Conservation (phyloP, 176 grass and related monocot genomes). For the Urochloa ruziziensis region DNA sequence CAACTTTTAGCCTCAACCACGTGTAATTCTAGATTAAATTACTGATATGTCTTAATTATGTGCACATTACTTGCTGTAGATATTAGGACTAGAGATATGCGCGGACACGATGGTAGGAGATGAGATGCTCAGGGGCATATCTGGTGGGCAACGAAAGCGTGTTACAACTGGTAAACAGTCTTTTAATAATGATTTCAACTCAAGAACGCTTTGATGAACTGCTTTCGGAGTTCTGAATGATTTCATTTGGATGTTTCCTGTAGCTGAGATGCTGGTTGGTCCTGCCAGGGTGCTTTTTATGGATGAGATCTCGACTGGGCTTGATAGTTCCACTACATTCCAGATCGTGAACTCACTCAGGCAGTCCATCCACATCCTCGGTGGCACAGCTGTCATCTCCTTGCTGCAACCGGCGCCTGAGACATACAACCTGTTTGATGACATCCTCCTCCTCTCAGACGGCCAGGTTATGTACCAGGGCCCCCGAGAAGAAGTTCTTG, state of each 20-base stretch:
- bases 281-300: slow-evolving; percentile 58
- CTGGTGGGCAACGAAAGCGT: neutral
- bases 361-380: slow-evolving; percentile 41
- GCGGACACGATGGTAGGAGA: neutral
- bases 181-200: neutral
- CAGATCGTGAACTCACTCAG: slow-evolving; percentile 51
- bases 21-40: neutral
- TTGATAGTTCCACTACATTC: slow-evolving; percentile 70
- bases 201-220: neutral
- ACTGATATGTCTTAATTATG: too few relatives aligned
- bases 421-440: slow-evolving; percentile 63
- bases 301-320: slow-evolving; percentile 71
- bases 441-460: slow-evolving; percentile 58
- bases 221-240: neutral
- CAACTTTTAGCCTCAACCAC: neutral
- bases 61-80: neutral
- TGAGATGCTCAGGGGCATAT: neutral
- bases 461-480: slow-evolving; percentile 61
- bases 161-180: neutral
- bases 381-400: slow-evolving; percentile 50
- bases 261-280: slow-evolving; percentile 66
- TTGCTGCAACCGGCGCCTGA: slow-evolving; percentile 65
- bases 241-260: neutral
- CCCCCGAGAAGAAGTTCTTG: slow-evolving; percentile 42
- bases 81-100: neutral